A percentile compares a stretch with the other conserved stretches of the same genome.
These are phyloP conservation scores for Ceratocystis albifundus DNA, from an alignment of 2,329 filamentous ascomycete species.

Conservation along the genomic window DNA sequence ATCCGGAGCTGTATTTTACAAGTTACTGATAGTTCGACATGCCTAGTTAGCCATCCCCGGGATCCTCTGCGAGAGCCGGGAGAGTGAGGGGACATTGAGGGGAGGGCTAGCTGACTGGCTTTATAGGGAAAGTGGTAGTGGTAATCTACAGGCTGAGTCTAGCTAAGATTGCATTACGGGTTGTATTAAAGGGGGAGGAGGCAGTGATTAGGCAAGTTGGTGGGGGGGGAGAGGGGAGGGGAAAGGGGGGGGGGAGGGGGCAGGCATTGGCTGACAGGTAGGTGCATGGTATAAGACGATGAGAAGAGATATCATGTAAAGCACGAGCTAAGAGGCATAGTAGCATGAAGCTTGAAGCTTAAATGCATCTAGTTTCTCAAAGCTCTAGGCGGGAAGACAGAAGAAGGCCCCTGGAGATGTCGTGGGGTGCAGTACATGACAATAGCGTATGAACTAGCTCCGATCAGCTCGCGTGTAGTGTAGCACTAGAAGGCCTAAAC, in stretches of 20 bases:
- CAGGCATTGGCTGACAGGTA: neutral
- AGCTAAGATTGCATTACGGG: neutral
- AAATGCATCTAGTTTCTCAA: no score
- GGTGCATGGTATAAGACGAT: neutral
- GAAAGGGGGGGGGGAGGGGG: no score
- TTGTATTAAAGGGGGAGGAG: neutral
- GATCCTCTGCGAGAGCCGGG: neutral
- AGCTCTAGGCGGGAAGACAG: neutral
- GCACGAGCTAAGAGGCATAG: neutral
- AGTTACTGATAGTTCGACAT: no score
- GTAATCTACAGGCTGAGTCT: neutral
- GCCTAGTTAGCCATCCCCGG: neutral
- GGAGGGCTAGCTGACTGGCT: neutral
- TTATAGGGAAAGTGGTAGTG: neutral
- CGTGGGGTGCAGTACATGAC: neutral
- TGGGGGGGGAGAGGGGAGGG: neutral
- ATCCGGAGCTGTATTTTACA: no score
- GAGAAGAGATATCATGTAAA: neutral
- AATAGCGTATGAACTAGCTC: neutral
- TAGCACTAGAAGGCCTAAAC: neutral
- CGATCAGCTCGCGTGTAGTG: neutral
- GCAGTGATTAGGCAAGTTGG: neutral
- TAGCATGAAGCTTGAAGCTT: neutral
- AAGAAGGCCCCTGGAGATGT: neutral
- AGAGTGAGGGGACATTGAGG: neutral